A percentile compares a stretch with the other conserved stretches of the same genome.
phyloP scores from a whole-genome alignment of 169 alveolate genomes.

The Toxoplasma gondii region DNA sequence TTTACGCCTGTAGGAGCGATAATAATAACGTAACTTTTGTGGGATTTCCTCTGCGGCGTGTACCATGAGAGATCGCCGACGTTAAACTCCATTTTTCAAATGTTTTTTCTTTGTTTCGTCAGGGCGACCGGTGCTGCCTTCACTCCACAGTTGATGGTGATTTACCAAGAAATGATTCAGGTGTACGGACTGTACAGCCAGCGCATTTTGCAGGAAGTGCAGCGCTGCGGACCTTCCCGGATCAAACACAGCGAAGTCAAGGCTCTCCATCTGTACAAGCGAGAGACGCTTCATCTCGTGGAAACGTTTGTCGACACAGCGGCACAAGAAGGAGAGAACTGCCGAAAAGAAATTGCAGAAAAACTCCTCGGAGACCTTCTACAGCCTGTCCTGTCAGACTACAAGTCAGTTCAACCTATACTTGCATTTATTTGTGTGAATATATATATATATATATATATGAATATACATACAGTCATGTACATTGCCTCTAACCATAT shows the following conservation, averaged over 20 bases:
- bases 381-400: conserved; percentile 61
- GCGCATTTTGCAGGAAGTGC: conserved; percentile 51
- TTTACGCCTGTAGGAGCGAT: no score
- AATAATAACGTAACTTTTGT: no score
- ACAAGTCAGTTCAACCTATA: conserved; percentile 9
- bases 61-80: no score
- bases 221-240: conserved; percentile 31
- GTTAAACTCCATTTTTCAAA: not conserved
- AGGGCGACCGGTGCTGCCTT: conserved; percentile 67
- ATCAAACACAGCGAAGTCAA: conserved; percentile 59
- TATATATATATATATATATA: no score
- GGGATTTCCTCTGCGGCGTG: no score
- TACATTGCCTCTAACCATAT: no score
- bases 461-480: no score
- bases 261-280: conserved; percentile 16
- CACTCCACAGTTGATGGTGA: conserved; percentile 53
- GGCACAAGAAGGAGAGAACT: conserved; percentile 39
- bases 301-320: conserved; percentile 57
- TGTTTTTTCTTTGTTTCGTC: not conserved
- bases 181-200: conserved; percentile 60
- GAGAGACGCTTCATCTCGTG: conserved; percentile 57
- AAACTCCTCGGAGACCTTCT: conserved; percentile 55
- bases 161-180: conserved; percentile 59
- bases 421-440: not conserved
- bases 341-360: conserved; percentile 39